Evolutionary conservation across 768 basidiomycete genomes (phyloP), one percentile per base, ranked within the genome.

Genomic region (Termitomyces sp.): DNA sequence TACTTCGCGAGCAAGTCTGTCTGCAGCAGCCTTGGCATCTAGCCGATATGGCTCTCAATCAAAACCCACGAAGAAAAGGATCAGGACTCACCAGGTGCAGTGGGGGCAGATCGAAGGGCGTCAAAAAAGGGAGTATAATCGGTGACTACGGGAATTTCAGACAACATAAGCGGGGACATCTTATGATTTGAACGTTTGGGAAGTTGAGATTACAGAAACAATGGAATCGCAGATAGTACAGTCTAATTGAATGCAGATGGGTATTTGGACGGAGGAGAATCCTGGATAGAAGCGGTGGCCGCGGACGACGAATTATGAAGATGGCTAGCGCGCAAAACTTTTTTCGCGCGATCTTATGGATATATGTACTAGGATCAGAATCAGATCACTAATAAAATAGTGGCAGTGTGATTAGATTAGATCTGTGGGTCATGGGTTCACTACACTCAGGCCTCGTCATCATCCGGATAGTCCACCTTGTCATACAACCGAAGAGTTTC

Each of bases 1-100:
- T 40, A 92, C 75, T 65, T 88, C 82, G 37, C 87, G 81, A 57
- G 90, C 89, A 56, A 92, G 76, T 62, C 80, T 82, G 72, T 92
- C 90, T 40, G 87, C 88, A 21, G 90, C 90, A 49, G 80, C 88
- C 71, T 90, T 92, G 37, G 89, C 90, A 75, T 92, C 90, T 88
- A 63, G n/a, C 21, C 51, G n/a, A 59, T 53, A 46, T 59, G 50
- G 51, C 44, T 53, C 56, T 38, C 58, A 51, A 48, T 45, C 40
- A 47, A 11, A 42, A 57, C 53, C 38, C 12, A 32, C 19, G 55
- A 44, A 43, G 8, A 50, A 24, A 38, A 38, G 17, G 21, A 19
- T 37, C n/a, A 51, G 37, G 5, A 63, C 71, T 52, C 53, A 79
- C 85, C 84, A 62, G 81, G 82, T 40, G 78, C 84, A 22, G 85